Evolutionary conservation across 2,329 filamentous ascomycete species (phyloP).

Genomic region (Cladorrhinum sp.): DNA sequence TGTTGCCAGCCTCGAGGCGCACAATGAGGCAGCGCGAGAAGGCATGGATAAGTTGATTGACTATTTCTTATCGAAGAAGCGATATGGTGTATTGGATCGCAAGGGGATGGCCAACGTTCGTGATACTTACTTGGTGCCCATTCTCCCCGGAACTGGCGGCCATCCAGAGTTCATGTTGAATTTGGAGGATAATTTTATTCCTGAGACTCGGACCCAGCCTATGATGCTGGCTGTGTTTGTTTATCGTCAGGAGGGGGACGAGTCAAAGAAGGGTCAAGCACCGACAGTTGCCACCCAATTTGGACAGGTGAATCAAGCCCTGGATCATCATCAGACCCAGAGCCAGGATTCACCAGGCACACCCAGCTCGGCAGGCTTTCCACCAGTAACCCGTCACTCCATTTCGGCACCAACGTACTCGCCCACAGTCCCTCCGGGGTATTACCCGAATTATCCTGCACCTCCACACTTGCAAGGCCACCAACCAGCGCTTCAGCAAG

Average conservation of each 20-base stretch:
- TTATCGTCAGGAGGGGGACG: slow-evolving; percentile 60
- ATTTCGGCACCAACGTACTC: slow-evolving; percentile 53
- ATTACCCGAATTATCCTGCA: slow-evolving; percentile 30
- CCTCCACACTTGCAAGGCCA: slow-evolving; percentile 32
- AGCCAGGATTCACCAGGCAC: slow-evolving; percentile 25
- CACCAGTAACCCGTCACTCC: slow-evolving; percentile 44
- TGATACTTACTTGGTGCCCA: slow-evolving; percentile 87
- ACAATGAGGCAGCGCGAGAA: slow-evolving; percentile 56
- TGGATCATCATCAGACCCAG: slow-evolving; percentile 1
- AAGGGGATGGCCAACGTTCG: slow-evolving; percentile 72
- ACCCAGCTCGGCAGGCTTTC: slow-evolving; percentile 36
- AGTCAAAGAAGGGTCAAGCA: slow-evolving; percentile 36
- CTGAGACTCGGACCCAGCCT: slow-evolving; percentile 67
- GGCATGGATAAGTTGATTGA: slow-evolving; percentile 77
- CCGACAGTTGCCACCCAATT: slow-evolving; percentile 24
- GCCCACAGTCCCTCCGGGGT: slow-evolving; percentile 45
- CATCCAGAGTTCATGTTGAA: slow-evolving; percentile 86
- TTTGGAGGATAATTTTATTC: slow-evolving; percentile 79
- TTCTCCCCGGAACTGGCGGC: slow-evolving; percentile 66
- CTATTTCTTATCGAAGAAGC: slow-evolving; percentile 78
- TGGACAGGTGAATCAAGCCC: neutral
- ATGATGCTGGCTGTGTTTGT: slow-evolving; percentile 84
- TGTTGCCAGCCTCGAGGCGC: slow-evolving; percentile 69
- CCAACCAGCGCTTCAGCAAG: slow-evolving; percentile 26
- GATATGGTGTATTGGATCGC: slow-evolving; percentile 85